A percentile compares a stretch with the other conserved stretches of the same genome.
Conservation (phyloP, 805 yeast genomes). For the Zygotorulaspora sp. region DNA sequence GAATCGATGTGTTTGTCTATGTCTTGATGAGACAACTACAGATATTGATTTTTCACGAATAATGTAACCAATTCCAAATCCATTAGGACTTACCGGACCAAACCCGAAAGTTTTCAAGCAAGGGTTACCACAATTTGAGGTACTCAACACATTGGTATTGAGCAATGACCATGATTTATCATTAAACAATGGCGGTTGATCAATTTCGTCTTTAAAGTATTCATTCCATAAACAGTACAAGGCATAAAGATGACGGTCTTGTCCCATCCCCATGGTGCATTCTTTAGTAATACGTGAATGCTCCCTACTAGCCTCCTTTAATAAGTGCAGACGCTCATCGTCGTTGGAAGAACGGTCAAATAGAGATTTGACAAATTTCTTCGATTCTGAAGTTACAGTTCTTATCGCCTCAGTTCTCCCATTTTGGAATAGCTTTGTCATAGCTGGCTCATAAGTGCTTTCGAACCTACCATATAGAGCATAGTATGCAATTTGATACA, state of each 20-base stretch:
- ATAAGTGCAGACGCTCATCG: constrained; percentile 51
- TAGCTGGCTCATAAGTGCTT: constrained; percentile 93
- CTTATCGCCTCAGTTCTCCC: constrained; percentile 93
- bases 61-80: constrained; percentile 90
- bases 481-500: constrained; percentile 87
- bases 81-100: constrained; percentile 86
- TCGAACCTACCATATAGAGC: constrained; percentile 90
- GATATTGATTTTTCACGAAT: constrained; percentile 75
- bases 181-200: constrained; percentile 71
- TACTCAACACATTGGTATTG: constrained; percentile 73
- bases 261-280: constrained; percentile 78
- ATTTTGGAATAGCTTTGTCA: constrained; percentile 83
- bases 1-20: constrained; percentile 79
- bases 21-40: constrained; percentile 80
- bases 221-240: constrained; percentile 80
- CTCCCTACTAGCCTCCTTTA: constrained; percentile 63
- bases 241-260: constrained; percentile 86
- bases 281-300: constrained; percentile 66
- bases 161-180: constrained; percentile 86
- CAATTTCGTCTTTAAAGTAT: constrained; percentile 25
- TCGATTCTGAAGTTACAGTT: constrained; percentile 75
- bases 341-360: constrained; percentile 61
- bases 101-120: constrained; percentile 83
- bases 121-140: constrained; percentile 90
- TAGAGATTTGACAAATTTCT: constrained; percentile 76